Conservation (phyloP, 495 filamentous ascomycete genomes). For the Ascodesmis nigricans region DNA sequence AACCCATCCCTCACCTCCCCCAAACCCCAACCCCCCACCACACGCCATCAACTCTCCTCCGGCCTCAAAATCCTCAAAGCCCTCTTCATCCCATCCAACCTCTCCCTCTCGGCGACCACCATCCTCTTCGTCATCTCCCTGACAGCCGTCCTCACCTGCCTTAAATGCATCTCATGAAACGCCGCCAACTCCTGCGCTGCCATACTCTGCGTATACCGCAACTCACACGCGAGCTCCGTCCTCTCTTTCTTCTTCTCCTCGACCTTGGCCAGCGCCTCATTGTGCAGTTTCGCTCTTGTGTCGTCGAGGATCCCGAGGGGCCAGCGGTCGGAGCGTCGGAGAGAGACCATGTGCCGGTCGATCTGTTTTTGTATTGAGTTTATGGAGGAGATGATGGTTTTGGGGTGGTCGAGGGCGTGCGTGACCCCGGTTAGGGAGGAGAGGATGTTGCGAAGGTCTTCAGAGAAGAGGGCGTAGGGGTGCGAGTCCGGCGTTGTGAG, state of each 20-base stretch:
- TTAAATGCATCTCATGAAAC: slow-evolving; percentile 73
- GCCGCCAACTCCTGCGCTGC: slow-evolving; percentile 80
- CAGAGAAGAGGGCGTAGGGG: slow-evolving; percentile 51
- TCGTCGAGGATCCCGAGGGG: slow-evolving; percentile 72
- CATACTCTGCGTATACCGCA: slow-evolving; percentile 79
- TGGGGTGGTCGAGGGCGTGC: slow-evolving; percentile 57
- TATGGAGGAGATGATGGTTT: slow-evolving; percentile 52
- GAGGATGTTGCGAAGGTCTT: slow-evolving; percentile 49
- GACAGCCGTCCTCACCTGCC: slow-evolving; percentile 50
- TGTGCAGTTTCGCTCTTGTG: slow-evolving; percentile 51
- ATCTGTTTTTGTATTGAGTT: slow-evolving; percentile 39
- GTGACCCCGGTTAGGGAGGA: slow-evolving; percentile 64
- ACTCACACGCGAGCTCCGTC: slow-evolving; percentile 44
- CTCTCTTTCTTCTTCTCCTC: slow-evolving; percentile 40
- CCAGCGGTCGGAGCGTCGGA: slow-evolving; percentile 53
- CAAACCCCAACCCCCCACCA: too few species aligned
- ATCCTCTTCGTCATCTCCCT: slow-evolving; percentile 53
- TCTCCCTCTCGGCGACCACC: slow-evolving; percentile 53
- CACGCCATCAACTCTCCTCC: slow-evolving; percentile 23
- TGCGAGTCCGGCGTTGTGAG: slow-evolving; percentile 48
- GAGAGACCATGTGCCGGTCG: slow-evolving; percentile 48
- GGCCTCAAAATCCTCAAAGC: too few species aligned
- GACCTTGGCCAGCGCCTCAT: slow-evolving; percentile 49
- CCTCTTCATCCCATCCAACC: slow-evolving; percentile 60
- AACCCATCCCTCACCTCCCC: too few species aligned